Evolutionary conservation across 257 asterid genomes (phyloP), one percentile per base, ranked within the genome.

Genomic region (Plantago elongata): DNA sequence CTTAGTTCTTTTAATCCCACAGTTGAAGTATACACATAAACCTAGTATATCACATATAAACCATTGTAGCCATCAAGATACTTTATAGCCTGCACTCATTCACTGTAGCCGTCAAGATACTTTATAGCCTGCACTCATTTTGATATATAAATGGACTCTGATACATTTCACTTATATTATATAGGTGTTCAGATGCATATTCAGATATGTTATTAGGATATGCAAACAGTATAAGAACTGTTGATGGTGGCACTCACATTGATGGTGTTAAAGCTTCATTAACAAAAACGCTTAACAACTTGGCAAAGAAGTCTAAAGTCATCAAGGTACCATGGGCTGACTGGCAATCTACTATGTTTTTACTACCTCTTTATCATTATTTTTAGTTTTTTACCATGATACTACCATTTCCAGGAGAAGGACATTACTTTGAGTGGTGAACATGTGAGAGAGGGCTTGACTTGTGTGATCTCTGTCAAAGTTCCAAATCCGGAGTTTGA

Each of bases 241-340:
- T 87, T 69, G 99, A 93, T 66, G 99, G 99, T 67, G 99, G 99
- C 61, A 89, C 99, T 69, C 99, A 93, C 63, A 87, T 93, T 68
- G 99, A 93, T 40, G 99, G 99, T 60, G 82, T 85, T 67, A 93
- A 89, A 74, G 87, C 94, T 63, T 85, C 99, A 52, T 67, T 93
- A 55, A 93, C 97, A 10, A 89, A 95, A 81, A 89, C 88, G 11
- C 78, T 93, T 69, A 93, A 93, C 84, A 82, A 76, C 79, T 80
- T 93, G n/a, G 95, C 79, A 40, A 93, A 85, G 80, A 93, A 89
- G 78, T 87, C 95, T 57, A 93, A 89, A 78, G 79, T 81, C 63
- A 79, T 87, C 63, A 93, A 93, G 96, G 99, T 89, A 75, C 61
- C 22, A 3, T 59, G 22, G 9, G 13, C 50, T 27, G 40, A 54